phyloP scores from a whole-genome alignment of 768 basidiomycete species.

The Suillus lakei region DNA sequence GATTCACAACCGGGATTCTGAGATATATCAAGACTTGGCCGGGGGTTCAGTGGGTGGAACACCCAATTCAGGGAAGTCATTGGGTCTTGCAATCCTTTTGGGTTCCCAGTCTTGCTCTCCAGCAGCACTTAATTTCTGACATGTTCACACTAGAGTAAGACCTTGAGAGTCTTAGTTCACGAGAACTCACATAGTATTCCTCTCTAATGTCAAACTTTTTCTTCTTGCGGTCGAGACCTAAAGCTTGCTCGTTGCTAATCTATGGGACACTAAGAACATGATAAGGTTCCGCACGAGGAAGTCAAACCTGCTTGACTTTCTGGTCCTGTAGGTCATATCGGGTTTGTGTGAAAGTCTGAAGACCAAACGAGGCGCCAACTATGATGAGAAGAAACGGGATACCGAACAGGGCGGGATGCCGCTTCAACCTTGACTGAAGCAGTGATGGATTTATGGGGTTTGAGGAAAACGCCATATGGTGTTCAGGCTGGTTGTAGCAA shows the following conservation, averaged over 20 bases:
- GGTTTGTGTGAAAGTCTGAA: conserved; percentile 85
- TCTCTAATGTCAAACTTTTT: conserved; percentile 92
- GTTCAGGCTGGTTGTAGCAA: background rate
- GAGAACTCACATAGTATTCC: conserved; percentile 87
- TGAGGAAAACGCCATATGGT: conserved; percentile 55
- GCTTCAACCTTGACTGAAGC: conserved; percentile 51
- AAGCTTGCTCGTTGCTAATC: conserved; percentile 81
- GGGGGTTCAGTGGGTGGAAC: conserved; percentile 70
- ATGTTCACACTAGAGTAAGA: conserved; percentile 7
- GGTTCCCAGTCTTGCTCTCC: conserved; percentile 84
- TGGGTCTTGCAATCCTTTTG: conserved; percentile 80
- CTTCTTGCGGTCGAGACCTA: conserved; percentile 68
- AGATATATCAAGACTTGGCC: conserved; percentile 9
- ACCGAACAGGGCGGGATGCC: conserved; percentile 78
- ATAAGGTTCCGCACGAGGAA: too few species aligned
- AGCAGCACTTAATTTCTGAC: conserved; percentile 66
- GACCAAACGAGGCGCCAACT: conserved; percentile 84
- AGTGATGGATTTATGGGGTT: conserved; percentile 48
- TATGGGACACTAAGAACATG: conserved; percentile 21
- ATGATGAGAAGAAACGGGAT: conserved; percentile 86
- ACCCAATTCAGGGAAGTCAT: conserved; percentile 94
- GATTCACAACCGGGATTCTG: background rate
- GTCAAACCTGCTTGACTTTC: conserved; percentile 68
- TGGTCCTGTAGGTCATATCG: conserved; percentile 88
- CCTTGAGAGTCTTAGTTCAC: background rate